Evolutionary conservation across 371 early-diverging fungal genomes (phyloP).

Genomic region (Circinella umbellata): DNA sequence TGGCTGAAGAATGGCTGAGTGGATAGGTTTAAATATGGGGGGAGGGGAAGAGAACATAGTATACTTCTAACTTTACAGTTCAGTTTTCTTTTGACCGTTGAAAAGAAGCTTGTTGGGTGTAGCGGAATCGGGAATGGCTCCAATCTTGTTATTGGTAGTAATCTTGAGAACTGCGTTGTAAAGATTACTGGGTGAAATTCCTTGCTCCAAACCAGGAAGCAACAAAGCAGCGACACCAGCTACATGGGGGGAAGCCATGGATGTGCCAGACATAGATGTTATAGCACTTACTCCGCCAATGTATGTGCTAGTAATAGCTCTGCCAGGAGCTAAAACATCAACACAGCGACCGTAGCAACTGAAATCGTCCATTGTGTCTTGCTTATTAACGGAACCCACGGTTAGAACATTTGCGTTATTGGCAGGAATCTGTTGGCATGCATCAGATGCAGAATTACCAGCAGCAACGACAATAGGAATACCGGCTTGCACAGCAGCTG

Average conservation of each 20-base stretch:
- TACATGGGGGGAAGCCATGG: conserved; percentile 83
- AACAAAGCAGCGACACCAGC: conserved; percentile 75
- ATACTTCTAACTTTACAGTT: neutral
- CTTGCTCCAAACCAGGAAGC: conserved; percentile 21
- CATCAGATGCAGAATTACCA: conserved; percentile 67
- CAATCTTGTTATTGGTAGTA: conserved; percentile 21
- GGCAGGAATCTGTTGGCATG: conserved; percentile 74
- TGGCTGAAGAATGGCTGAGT: no score
- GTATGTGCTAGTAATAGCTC: conserved; percentile 44
- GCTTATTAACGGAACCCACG: conserved; percentile 66
- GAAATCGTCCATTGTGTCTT: conserved; percentile 52
- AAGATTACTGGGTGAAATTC: conserved; percentile 30
- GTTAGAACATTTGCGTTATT: conserved; percentile 65
- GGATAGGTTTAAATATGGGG: no score
- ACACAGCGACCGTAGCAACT: conserved; percentile 68
- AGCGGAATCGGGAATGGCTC: conserved; percentile 7
- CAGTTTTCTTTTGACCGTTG: conserved; percentile 20
- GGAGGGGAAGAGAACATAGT: no score
- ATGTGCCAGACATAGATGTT: conserved; percentile 74
- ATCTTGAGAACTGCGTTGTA: conserved; percentile 26
- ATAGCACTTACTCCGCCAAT: conserved; percentile 36
- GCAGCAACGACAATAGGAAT: conserved; percentile 78
- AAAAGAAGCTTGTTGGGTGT: conserved; percentile 24
- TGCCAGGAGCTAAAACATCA: conserved; percentile 63
- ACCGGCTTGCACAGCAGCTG: conserved; percentile 51